A percentile compares a stretch with the other conserved stretches of the same genome.
These are phyloP conservation scores for Corniculantispora saksenae DNA, from an alignment of 2,329 filamentous ascomycete species.

Conservation along the genomic window DNA sequence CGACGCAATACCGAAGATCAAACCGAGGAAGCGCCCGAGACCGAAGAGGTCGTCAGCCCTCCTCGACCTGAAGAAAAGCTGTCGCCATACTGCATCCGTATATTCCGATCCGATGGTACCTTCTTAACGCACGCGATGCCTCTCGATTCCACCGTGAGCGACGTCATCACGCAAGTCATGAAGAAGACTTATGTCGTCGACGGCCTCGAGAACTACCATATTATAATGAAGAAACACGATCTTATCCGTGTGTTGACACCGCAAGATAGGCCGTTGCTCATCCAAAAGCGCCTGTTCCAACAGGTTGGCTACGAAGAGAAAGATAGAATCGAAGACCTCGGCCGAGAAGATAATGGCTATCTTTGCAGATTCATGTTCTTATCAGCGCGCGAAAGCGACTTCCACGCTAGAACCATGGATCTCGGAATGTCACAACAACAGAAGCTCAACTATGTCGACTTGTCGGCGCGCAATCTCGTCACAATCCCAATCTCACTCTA, in stretches of 20 bases:
- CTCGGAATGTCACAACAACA: slow-evolving; percentile 78
- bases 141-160: slow-evolving; percentile 79
- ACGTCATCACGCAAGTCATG: slow-evolving; percentile 85
- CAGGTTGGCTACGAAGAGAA: slow-evolving; percentile 87
- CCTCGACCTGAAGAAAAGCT: slow-evolving; percentile 72
- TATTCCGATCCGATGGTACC: slow-evolving; percentile 90
- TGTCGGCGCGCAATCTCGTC: slow-evolving; percentile 85
- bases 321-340: slow-evolving; percentile 89
- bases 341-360: slow-evolving; percentile 96
- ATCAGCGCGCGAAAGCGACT: slow-evolving; percentile 83
- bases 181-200: slow-evolving; percentile 94
- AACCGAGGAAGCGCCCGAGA: slow-evolving; percentile 56
- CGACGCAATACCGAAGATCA: slow-evolving; percentile 70
- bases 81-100: slow-evolving; percentile 84
- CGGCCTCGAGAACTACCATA: slow-evolving; percentile 89
- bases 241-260: slow-evolving; percentile 78
- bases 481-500: slow-evolving; percentile 95
- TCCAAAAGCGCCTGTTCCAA: slow-evolving; percentile 88
- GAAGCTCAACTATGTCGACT: slow-evolving; percentile 92
- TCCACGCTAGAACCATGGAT: slow-evolving; percentile 68
- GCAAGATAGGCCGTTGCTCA: slow-evolving; percentile 79
- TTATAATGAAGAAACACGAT: slow-evolving; percentile 91
- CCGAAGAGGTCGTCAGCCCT: slow-evolving; percentile 68
- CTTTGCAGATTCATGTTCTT: slow-evolving; percentile 94
- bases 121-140: slow-evolving; percentile 89